Evolutionary conservation across 805 yeast genomes (phyloP), one percentile per base, ranked within the genome.

Genomic region (Candida railenensis): DNA sequence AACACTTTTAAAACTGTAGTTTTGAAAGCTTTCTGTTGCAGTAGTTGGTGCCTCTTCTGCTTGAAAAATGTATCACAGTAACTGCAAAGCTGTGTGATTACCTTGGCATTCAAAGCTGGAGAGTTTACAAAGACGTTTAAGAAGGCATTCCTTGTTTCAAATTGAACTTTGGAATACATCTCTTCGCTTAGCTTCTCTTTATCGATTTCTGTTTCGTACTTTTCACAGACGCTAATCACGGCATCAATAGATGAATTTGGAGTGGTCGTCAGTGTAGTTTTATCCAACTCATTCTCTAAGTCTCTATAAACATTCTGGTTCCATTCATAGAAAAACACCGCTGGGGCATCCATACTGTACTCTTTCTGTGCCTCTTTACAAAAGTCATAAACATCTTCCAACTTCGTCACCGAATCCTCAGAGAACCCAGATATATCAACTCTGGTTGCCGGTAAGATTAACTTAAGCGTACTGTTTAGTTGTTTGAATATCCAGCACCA

Each of bases 401-500:
- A 38, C 34, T 52, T 40, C 9, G 49, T 44, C 30, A 25, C 30
- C 11, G 30, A 25, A 25, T 25, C 30, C 11, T 25, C 9, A 5
- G 30, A 11, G 30, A 25, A 25, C 11, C 30, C 11, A 7, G 30
- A 25, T 25, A 11, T 5, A 3, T 47, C 40, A 4, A 43, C 36
- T 3, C 62, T 18, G 22, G 69, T 36, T 36, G 20, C 12, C 0
- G 65, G 61, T n/a, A 68, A 48, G 4, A 60, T 49, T 2, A 46
- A 45, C 5, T 47, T 40, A 5, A 67, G 47, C 2, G 61, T 48
- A 3, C 39, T 37, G 22, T 50, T 55, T 37, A 67, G 60, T 39
- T 66, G 62, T 2, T 44, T 45, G 39, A 71, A 65, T 1, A 71
- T 51, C 40, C 60, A 53, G 14, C 36, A 46, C 74, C 74, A 70